phyloP scores from a whole-genome alignment of 768 basidiomycete genomes.

The Pilatotrama ljubarskyi region DNA sequence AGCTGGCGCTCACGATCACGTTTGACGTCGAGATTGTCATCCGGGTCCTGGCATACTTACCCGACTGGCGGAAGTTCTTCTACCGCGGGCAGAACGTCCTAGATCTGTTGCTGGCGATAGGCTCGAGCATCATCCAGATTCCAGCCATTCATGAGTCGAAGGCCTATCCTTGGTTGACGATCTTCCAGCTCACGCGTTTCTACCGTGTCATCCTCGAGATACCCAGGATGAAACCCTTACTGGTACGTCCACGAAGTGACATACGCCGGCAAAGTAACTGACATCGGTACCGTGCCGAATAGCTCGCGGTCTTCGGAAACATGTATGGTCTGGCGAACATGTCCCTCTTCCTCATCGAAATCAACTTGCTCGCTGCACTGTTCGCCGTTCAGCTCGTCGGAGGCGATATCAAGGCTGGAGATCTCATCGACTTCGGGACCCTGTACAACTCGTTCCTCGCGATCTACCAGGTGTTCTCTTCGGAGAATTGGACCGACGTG shows the following conservation, averaged over 20 bases:
- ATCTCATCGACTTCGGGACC: slow-evolving; percentile 74
- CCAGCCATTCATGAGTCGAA: slow-evolving; percentile 65
- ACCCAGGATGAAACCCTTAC: slow-evolving; percentile 84
- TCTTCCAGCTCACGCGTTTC: slow-evolving; percentile 84
- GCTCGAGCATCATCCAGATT: slow-evolving; percentile 79
- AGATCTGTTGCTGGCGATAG: slow-evolving; percentile 75
- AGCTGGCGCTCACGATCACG: slow-evolving; percentile 74
- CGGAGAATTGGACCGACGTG: slow-evolving; percentile 91
- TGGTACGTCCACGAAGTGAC: slow-evolving; percentile 52
- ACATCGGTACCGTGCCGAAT: background rate
- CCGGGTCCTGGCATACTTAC: slow-evolving; percentile 67
- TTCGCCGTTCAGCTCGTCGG: slow-evolving; percentile 83
- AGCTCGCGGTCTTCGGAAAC: slow-evolving; percentile 91
- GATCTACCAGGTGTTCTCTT: slow-evolving; percentile 87
- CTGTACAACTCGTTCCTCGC: slow-evolving; percentile 84
- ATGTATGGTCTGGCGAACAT: slow-evolving; percentile 91
- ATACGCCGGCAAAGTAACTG: background rate
- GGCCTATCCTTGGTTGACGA: slow-evolving; percentile 86
- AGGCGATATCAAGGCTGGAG: slow-evolving; percentile 63
- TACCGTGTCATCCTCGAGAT: slow-evolving; percentile 90
- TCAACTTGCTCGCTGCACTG: slow-evolving; percentile 85
- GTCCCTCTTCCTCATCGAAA: slow-evolving; percentile 83
- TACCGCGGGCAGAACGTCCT: slow-evolving; percentile 60
- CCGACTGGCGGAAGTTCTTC: slow-evolving; percentile 84
- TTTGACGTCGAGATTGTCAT: slow-evolving; percentile 90